Evolutionary conservation across 2,329 filamentous ascomycete genomes (phyloP).

Genomic region (Xylariomycetidae sp.): DNA sequence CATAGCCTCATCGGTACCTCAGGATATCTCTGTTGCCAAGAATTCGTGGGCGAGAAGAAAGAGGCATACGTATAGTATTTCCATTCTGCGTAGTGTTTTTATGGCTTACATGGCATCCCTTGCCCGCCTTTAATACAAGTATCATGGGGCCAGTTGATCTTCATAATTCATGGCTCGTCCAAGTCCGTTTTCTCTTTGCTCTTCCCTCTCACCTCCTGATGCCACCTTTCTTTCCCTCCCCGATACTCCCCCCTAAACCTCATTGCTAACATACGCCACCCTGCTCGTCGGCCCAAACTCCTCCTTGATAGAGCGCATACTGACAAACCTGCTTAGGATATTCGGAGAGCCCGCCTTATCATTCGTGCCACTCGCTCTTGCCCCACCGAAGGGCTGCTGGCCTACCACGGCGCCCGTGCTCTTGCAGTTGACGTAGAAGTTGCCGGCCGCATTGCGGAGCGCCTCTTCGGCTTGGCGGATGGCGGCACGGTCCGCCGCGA

Average conservation of each 20-base stretch:
- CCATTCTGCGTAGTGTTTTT: too few species aligned
- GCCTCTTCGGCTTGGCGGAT: conserved; percentile 64
- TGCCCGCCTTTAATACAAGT: too few species aligned
- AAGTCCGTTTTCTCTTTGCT: neutral
- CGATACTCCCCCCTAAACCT: conserved; percentile 35
- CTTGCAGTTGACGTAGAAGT: conserved; percentile 86
- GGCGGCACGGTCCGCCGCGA: conserved; percentile 61
- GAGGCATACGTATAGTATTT: too few species aligned
- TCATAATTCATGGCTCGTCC: too few species aligned
- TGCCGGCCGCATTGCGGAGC: conserved; percentile 67
- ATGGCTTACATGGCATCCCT: too few species aligned
- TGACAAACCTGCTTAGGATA: conserved; percentile 60
- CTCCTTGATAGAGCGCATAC: conserved; percentile 65
- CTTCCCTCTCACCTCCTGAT: conserved; percentile 3
- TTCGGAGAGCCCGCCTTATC: conserved; percentile 66
- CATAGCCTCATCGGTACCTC: too few species aligned
- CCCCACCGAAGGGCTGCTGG: conserved; percentile 67
- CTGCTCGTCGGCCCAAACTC: conserved; percentile 60
- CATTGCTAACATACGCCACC: conserved; percentile 68
- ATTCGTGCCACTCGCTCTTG: conserved; percentile 63
- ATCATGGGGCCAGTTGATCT: too few species aligned
- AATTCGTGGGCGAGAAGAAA: too few species aligned
- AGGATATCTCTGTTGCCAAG: too few species aligned
- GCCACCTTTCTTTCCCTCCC: neutral
- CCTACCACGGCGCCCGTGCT: conserved; percentile 67